Evolutionary conservation across 306 rosid species (phyloP).

Genomic region (Pyrus communis): DNA sequence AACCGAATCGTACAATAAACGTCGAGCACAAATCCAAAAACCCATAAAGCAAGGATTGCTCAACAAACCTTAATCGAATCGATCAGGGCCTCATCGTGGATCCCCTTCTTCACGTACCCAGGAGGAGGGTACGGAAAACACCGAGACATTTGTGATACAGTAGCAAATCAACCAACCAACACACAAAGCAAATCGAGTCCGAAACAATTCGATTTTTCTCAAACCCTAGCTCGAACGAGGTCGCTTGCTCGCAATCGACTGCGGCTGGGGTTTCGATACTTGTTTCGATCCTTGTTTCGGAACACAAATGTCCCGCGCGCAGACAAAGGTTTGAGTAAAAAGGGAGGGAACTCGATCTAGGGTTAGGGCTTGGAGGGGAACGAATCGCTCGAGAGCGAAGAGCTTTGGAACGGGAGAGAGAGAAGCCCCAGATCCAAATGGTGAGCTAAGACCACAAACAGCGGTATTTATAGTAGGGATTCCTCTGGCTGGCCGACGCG

Average conservation of each 20-base stretch:
- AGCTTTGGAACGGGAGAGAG: not conserved
- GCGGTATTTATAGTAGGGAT: conserved; percentile 3
- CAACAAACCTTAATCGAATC: conserved; percentile 37
- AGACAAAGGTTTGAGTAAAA: not conserved
- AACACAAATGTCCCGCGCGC: not conserved
- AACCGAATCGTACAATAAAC: conserved; percentile 8
- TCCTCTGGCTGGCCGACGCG: not conserved
- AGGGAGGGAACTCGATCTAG: not conserved
- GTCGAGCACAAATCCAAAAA: conserved; percentile 30
- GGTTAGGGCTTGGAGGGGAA: not conserved
- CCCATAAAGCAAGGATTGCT: conserved; percentile 17
- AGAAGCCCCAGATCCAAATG: conserved; percentile 5
- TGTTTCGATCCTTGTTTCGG: not conserved
- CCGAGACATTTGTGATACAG: conserved; percentile 17
- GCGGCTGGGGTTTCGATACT: conserved; percentile 3
- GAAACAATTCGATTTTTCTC: not conserved
- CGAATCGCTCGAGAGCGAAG: not conserved
- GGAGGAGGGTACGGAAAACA: conserved; percentile 32
- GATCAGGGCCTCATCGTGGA: conserved; percentile 21
- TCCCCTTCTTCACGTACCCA: conserved; percentile 17
- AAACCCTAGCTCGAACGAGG: conserved; percentile 10
- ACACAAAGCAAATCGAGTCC: not conserved
- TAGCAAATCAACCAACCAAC: not conserved
- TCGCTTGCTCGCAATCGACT: not conserved
- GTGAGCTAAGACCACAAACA: fast-evolving